Base-by-base conservation (phyloP, 1,284 basidiomycete species). In the Cyathus olla region DNA sequence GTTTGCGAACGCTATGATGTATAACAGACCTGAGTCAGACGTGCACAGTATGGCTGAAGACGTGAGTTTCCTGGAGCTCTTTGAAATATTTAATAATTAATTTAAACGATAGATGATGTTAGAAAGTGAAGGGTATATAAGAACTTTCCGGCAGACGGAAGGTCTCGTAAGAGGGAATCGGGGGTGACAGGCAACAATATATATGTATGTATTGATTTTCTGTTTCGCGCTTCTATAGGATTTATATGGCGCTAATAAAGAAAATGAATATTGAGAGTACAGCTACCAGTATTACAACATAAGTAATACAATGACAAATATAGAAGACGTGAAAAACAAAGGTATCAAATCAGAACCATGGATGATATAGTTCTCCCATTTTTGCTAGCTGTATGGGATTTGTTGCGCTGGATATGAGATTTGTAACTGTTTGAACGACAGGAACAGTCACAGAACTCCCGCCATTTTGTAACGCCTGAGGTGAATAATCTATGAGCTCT, bases 1-100 rank as follows among this genome's bases (percentile, higher is more conserved):
- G 91, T 97, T 97, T 76, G 94, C 95, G 37, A 98, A 98, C 72
- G 95, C 96, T 15, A 92, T 96, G 86, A 95, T 98, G 92, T 98
- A 95, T 76, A 98, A 98, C 67, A 85, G 90, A 46, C 92, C 92
- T 2, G 90, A 89, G 4, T 92, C 91, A 24, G 93, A 95, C 72
- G 92, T 97, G 13, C 90, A 92, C 69, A 85, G 85, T 55, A 95
- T 97, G 92, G 93, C 96, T n/a, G 89, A 93, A 72, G 94, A 96
- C 82, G 94, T 93, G 61, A 78, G 88, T 70, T 39, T 49, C 21
- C 52, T 37, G 49, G 8, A n/a, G 4, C 9, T 51, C 26, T 22
- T 56, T 56, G 31, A 35, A 35, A 35, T 35, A 35, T 35, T 35
- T 35, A 13, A 35, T 13, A 35, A 35, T 13, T 13, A 8, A 35